These are phyloP conservation scores for Saturnispora bothae DNA, from an alignment of 805 yeast genomes.

Conservation along the genomic window DNA sequence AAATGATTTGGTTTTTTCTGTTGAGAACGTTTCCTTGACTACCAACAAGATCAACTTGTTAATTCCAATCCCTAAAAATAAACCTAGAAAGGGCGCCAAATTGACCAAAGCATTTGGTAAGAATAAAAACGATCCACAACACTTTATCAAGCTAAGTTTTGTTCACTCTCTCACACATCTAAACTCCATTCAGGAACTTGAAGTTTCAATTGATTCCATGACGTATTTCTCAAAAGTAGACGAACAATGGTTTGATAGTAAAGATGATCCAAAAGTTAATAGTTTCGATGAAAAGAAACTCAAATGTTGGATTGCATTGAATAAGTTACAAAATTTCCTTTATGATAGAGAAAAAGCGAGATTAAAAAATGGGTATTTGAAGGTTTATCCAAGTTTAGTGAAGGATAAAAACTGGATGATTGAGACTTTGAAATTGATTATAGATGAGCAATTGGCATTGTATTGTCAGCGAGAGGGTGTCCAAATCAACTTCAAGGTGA, in stretches of 20 bases:
- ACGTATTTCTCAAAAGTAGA: constrained; percentile 9
- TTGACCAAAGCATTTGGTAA: too few relatives aligned
- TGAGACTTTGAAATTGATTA: constrained; percentile 19
- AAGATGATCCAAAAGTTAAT: constrained; percentile 7
- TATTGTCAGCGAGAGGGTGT: constrained; percentile 20
- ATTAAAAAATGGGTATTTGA: constrained; percentile 15
- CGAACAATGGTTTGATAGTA: constrained; percentile 10
- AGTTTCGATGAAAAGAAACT: constrained; percentile 8
- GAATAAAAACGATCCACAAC: constrained; percentile 5
- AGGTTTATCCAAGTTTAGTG: not conserved
- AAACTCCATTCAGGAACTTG: not conserved
- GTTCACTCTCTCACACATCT: constrained; percentile 9
- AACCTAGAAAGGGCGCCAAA: too few relatives aligned
- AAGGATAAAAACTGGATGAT: constrained; percentile 15
- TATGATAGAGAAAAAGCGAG: constrained; percentile 17
- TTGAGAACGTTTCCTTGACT: constrained; percentile 13
- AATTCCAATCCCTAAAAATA: constrained; percentile 20
- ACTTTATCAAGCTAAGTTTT: constrained; percentile 13
- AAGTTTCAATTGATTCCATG: constrained; percentile 13
- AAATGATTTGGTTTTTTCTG: constrained; percentile 18
- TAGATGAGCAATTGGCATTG: constrained; percentile 26
- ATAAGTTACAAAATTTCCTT: constrained; percentile 18
- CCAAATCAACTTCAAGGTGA: constrained; percentile 22
- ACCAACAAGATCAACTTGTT: constrained; percentile 16
- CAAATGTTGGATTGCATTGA: constrained; percentile 13